These are phyloP conservation scores for Funneliformis caledonium DNA, from an alignment of 371 early-diverging fungal genomes.

Conservation along the genomic window DNA sequence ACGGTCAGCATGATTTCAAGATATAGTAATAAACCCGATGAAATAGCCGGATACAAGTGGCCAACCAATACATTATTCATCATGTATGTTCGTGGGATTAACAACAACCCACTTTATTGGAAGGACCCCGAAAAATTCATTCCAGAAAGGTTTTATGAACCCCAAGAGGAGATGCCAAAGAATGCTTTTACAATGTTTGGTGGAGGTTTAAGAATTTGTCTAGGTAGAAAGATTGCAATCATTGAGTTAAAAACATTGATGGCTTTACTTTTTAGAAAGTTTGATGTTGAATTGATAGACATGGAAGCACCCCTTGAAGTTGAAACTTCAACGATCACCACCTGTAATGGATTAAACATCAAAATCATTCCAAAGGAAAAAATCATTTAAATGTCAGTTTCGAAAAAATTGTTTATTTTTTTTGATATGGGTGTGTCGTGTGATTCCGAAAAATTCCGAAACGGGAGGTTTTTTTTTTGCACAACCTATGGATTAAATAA, in stretches of 20 bases:
- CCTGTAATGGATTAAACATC: slow-evolving; percentile 28
- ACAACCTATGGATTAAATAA: too few relatives aligned
- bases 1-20: background rate
- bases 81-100: slow-evolving; percentile 35
- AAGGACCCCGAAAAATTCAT: slow-evolving; percentile 37
- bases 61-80: background rate
- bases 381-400: too few relatives aligned
- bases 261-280: slow-evolving; percentile 1
- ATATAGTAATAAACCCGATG: background rate
- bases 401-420: too few relatives aligned
- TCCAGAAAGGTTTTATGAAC: slow-evolving; percentile 29
- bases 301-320: slow-evolving; percentile 20
- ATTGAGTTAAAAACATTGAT: slow-evolving; percentile 17
- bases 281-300: slow-evolving; percentile 33
- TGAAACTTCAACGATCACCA: slow-evolving; percentile 23
- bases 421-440: too few relatives aligned
- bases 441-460: too few relatives aligned
- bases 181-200: slow-evolving; percentile 34
- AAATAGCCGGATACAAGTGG: slow-evolving; percentile 34
- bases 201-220: slow-evolving; percentile 33
- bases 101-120: slow-evolving; percentile 33
- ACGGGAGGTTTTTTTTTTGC: too few relatives aligned
- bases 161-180: slow-evolving; percentile 10
- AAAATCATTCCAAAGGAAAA: slow-evolving; percentile 16
- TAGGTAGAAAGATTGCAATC: slow-evolving; percentile 30